A percentile compares a stretch with the other conserved stretches of the same genome.
Conservation (phyloP, 75 land plant species). For the Ceratopteris richardii region DNA sequence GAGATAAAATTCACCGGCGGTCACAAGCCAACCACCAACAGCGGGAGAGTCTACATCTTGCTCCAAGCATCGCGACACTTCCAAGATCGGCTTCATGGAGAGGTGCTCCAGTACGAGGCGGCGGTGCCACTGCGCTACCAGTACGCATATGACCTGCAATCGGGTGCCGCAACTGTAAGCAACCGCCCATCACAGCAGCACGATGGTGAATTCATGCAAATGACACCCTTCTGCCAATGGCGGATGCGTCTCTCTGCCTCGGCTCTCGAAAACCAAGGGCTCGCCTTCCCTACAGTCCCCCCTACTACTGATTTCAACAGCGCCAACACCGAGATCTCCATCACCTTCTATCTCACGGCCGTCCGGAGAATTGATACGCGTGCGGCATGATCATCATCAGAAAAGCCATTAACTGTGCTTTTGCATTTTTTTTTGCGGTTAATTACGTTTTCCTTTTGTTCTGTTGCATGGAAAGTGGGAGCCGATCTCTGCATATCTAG, state of each 20-base stretch:
- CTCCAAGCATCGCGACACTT: constrained; percentile 1
- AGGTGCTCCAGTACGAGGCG: neutral
- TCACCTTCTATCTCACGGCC: constrained; percentile 2
- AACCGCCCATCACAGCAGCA: neutral
- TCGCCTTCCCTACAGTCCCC: constrained; percentile 4
- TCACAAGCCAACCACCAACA: constrained; percentile 1
- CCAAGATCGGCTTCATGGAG: neutral
- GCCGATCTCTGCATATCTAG: no score
- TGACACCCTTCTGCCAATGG: constrained; percentile 4
- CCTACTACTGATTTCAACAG: neutral
- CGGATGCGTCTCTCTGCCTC: constrained; percentile 1
- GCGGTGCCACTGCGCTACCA: neutral
- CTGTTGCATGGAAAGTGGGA: no score
- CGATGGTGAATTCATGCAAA: neutral
- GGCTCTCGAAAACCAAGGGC: constrained; percentile 1
- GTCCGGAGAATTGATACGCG: neutral
- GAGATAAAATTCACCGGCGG: neutral
- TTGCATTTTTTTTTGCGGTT: no score
- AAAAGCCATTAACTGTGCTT: no score
- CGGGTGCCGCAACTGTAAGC: neutral
- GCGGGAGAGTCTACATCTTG: neutral
- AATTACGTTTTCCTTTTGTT: no score
- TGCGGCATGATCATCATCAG: neutral
- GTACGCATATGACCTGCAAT: neutral
- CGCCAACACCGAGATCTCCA: neutral